phyloP scores from a whole-genome alignment of 2,329 filamentous ascomycete genomes.

The Hymenoscyphus scutula region DNA sequence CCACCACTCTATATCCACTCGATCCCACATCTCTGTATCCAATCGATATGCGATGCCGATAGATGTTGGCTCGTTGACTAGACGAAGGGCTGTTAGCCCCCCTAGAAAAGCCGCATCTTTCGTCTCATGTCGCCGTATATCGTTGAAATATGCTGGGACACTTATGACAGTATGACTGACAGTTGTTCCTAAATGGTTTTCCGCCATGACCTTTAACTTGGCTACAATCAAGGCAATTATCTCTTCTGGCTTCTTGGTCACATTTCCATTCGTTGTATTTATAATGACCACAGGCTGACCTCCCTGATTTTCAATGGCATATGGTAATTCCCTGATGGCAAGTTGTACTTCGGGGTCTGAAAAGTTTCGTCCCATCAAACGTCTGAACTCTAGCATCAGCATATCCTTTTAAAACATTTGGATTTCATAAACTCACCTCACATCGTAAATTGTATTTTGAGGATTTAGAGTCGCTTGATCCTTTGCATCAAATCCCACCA shows the following conservation, averaged over 20 bases:
- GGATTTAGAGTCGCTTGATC: constrained; percentile 14
- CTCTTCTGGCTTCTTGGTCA: constrained; percentile 7
- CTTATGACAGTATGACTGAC: constrained; percentile 53
- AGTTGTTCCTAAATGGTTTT: constrained; percentile 3
- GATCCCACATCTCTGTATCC: constrained; percentile 44
- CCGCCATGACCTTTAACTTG: constrained; percentile 17
- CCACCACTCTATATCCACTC: constrained; percentile 50
- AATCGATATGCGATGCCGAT: constrained; percentile 71
- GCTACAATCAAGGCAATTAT: constrained; percentile 14
- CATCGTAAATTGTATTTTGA: constrained; percentile 17
- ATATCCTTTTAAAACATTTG: constrained; percentile 12
- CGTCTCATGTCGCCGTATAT: constrained; percentile 93
- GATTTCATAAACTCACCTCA: constrained; percentile 16
- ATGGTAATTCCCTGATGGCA: constrained; percentile 11
- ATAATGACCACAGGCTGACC: constrained; percentile 13
- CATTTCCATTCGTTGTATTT: not conserved
- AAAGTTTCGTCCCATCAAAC: constrained; percentile 16
- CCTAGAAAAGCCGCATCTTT: constrained; percentile 93
- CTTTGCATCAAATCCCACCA: constrained; percentile 21
- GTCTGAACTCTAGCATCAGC: constrained; percentile 1
- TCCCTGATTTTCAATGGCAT: constrained; percentile 8
- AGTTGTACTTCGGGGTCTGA: constrained; percentile 12
- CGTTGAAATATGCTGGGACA: constrained; percentile 92
- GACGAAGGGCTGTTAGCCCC: constrained; percentile 90
- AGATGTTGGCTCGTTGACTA: constrained; percentile 90